Evolutionary conservation across 805 yeast species (phyloP), one percentile per base, ranked within the genome.

Genomic region (Jamesozyma jinghongensis): DNA sequence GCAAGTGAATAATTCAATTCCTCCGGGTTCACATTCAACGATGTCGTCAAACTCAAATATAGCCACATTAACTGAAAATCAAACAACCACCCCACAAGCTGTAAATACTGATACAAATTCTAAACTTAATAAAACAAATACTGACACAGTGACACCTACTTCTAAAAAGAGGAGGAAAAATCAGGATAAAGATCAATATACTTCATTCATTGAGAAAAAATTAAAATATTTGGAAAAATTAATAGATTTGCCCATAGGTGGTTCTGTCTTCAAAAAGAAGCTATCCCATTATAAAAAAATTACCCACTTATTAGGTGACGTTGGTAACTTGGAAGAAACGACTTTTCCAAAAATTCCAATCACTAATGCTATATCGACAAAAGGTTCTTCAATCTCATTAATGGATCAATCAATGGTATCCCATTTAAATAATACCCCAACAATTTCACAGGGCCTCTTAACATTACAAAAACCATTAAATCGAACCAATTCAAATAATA

Each of bases 191-290:
- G 77, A 75, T 48, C 79, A 75, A 30, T 76, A 78, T 50, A 75
- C 81, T 1, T 35, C 65, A 13, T 67, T 75, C 54, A 51, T 79
- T 39, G 84, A 78, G 49, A 71, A 69, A 42, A 73, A 73, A 49
- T 66, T 79, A 22, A 66, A 65, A 36, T 70, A 67, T 39, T 51
- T 79, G 38, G 82, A 79, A 45, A 68, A 65, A 36, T 41, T 73
- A 19, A 51, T 75, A 26, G 59, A 47, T 18, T 29, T 59, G 22
- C 50, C 54, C 5, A 49, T 48, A n/a, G 56, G 53, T 29, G 61
- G 62, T 10, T 45, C 46, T 11, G 48, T 54, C 4, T 58, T 54
- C 30, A 57, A 55, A 46, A 58, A 56, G 42, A 63, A 54, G 46
- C 51, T 59, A 22, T 5, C 7, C 2, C 35, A 40, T 17, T 40